These are phyloP conservation scores for Erodium trifolium DNA, from an alignment of 441 rosid genomes.

Conservation along the genomic window DNA sequence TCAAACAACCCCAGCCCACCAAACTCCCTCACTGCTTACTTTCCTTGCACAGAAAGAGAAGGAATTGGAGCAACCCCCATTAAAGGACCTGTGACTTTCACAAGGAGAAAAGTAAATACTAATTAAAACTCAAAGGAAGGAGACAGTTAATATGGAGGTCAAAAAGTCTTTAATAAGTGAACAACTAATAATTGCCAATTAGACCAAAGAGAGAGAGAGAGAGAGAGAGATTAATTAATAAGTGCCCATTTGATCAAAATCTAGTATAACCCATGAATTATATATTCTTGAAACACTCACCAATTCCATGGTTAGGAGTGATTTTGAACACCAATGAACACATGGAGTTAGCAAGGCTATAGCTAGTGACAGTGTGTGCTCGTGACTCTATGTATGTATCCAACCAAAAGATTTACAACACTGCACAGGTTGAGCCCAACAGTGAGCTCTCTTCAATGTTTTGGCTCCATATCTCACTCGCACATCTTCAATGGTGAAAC, in stretches of 20 bases:
- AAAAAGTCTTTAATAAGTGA: not conserved
- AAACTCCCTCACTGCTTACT: not conserved
- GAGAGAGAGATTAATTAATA: not conserved
- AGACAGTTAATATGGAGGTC: not conserved
- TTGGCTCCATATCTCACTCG: not conserved
- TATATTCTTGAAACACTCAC: not conserved
- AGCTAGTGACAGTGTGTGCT: not conserved
- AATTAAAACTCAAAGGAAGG: not conserved
- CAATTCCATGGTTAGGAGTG: not conserved
- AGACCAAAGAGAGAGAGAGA: not conserved
- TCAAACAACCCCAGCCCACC: not conserved
- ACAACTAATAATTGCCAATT: not conserved
- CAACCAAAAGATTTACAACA: not conserved
- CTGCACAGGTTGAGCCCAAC: not conserved
- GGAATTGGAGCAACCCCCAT: conserved; percentile 8
- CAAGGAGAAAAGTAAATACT: not conserved
- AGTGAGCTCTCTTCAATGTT: not conserved
- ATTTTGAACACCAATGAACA: not conserved
- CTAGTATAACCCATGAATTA: not conserved
- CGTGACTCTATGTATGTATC: not conserved
- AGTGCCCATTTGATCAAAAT: not conserved
- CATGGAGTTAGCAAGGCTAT: not conserved
- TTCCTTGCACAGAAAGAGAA: conserved; percentile 2
- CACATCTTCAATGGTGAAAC: not conserved
- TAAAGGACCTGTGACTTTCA: conserved; percentile 4